Conservation (phyloP, 108 stramenopile genomes). For the Cyclostephanos tholiformis region DNA sequence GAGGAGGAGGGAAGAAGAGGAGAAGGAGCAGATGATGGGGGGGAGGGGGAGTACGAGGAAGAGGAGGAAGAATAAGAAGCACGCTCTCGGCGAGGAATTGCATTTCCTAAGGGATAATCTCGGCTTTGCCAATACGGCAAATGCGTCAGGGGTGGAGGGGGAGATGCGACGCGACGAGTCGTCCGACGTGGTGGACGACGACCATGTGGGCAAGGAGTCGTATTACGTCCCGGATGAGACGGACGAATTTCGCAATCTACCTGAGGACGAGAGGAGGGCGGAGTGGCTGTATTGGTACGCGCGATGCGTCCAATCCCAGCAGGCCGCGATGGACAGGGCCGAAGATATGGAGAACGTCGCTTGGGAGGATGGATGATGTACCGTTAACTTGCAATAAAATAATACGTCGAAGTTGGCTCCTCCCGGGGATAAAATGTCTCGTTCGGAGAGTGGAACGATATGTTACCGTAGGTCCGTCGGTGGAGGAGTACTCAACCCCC, state of each 20-base stretch:
- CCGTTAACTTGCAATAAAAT: too few relatives aligned
- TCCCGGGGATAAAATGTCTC: too few relatives aligned
- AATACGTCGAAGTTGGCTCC: too few relatives aligned
- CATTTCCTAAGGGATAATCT: conserved; percentile 80
- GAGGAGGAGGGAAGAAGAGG: conserved; percentile 37
- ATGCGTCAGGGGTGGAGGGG: conserved; percentile 51
- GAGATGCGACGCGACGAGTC: conserved; percentile 45
- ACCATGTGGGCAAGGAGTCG: conserved; percentile 32
- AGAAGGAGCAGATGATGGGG: conserved; percentile 18
- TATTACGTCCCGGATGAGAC: conserved; percentile 58
- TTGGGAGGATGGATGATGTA: conserved; percentile 43
- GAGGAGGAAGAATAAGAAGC: conserved; percentile 32
- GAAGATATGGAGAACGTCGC: conserved; percentile 37
- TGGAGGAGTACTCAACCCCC: too few relatives aligned
- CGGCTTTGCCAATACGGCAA: conserved; percentile 43
- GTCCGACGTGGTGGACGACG: conserved; percentile 49
- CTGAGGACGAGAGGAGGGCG: conserved; percentile 67
- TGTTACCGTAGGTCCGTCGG: too few relatives aligned
- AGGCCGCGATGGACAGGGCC: conserved; percentile 12
- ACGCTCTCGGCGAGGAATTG: conserved; percentile 27
- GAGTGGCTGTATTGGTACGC: conserved; percentile 69
- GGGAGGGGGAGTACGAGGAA: too few relatives aligned
- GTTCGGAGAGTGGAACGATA: too few relatives aligned
- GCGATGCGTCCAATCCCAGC: conserved; percentile 38
- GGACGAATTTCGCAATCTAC: conserved; percentile 51